Conservation (phyloP, 2,329 filamentous ascomycete genomes). For the Fusarium bulbicola region DNA sequence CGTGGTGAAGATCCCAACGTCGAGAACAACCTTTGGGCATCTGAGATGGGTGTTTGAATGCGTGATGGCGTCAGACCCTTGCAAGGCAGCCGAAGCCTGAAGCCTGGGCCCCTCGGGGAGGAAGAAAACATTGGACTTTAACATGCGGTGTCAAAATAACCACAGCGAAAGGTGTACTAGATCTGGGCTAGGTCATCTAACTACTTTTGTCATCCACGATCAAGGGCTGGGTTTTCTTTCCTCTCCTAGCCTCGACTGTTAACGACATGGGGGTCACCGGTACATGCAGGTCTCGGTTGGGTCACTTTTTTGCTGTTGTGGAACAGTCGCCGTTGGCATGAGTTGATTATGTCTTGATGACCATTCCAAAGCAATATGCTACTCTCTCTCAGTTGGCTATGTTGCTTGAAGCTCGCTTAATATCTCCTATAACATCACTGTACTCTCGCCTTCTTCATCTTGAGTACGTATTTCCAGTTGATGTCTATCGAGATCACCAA, state of each 20-base stretch:
- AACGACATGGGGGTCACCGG: constrained; percentile 23
- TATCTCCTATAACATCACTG: background rate
- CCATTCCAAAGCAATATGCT: background rate
- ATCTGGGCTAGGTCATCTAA: fast-evolving
- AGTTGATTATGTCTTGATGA: background rate
- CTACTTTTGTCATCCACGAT: background rate
- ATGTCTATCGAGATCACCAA: background rate
- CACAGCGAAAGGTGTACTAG: fast-evolving
- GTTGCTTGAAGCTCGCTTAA: background rate
- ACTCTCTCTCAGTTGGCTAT: background rate
- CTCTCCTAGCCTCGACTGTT: background rate
- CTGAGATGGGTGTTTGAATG: constrained; percentile 32
- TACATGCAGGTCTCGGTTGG: constrained; percentile 13
- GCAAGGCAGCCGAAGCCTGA: constrained; percentile 11
- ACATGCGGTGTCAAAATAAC: background rate
- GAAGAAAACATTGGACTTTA: background rate
- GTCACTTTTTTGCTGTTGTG: background rate
- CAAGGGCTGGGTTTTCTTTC: background rate
- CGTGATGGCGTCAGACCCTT: constrained; percentile 43
- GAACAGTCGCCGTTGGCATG: background rate
- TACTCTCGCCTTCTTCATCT: background rate
- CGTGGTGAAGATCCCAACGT: constrained; percentile 32
- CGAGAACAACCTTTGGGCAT: constrained; percentile 23
- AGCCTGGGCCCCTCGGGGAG: background rate
- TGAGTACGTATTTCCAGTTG: background rate